These are phyloP conservation scores for Gremmenia infestans DNA, from an alignment of 2,329 filamentous ascomycete genomes.

Conservation along the genomic window DNA sequence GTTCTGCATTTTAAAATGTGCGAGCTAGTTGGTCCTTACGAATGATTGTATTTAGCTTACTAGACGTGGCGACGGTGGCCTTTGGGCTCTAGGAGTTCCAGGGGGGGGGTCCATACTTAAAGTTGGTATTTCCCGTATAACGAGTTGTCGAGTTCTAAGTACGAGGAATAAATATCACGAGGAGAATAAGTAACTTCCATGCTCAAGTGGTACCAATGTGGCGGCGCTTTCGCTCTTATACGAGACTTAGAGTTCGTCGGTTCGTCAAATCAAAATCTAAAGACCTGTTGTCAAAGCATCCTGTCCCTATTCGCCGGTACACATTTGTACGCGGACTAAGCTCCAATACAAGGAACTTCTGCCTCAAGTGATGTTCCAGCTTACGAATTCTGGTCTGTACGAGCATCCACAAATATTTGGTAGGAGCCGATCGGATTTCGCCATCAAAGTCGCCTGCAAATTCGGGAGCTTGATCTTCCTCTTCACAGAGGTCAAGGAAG, in stretches of 20 bases:
- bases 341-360: slow-evolving; percentile 4
- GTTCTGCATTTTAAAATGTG: no score
- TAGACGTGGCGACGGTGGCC: no score
- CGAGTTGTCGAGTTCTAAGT: no score
- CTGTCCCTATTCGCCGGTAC: slow-evolving; percentile 6
- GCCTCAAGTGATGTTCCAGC: not conserved
- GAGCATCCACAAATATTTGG: not conserved
- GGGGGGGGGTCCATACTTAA: no score
- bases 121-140: no score
- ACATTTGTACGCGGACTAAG: not conserved
- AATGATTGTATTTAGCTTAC: no score
- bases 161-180: no score
- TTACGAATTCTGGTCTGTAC: not conserved
- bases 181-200: no score
- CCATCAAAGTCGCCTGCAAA: not conserved
- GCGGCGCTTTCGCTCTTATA: not conserved
- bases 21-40: no score
- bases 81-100: no score
- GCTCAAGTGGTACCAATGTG: no score
- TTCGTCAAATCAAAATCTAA: slow-evolving; percentile 48
- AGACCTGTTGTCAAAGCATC: slow-evolving; percentile 37
- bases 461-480: not conserved
- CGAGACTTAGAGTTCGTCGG: slow-evolving; percentile 38
- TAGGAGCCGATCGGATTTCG: not conserved
- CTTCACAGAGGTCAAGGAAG: not conserved